Evolutionary conservation across 2,329 filamentous ascomycete species (phyloP).

Genomic region (Elsinoe ampelina): DNA sequence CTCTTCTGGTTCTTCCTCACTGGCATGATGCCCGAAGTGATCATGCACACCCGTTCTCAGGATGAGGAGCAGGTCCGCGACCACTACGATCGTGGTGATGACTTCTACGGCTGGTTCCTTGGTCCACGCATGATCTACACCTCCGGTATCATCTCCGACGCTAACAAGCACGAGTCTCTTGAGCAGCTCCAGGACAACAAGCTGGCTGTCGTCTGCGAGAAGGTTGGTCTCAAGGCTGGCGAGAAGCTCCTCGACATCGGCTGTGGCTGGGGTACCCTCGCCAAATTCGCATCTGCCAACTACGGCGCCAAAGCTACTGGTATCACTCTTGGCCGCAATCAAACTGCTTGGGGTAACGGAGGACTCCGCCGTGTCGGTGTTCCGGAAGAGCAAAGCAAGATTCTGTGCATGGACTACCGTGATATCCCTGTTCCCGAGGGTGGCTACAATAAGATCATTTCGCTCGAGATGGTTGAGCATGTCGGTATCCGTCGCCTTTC

Average conservation of each 20-base stretch:
- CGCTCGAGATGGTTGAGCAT: conserved; percentile 97
- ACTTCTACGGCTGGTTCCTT: conserved; percentile 98
- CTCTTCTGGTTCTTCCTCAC: conserved; percentile 84
- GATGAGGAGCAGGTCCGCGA: conserved; percentile 97
- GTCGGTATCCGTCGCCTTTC: conserved; percentile 86
- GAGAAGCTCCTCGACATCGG: conserved; percentile 88
- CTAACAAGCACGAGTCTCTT: conserved; percentile 76
- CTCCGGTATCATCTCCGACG: conserved; percentile 83
- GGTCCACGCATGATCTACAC: conserved; percentile 99
- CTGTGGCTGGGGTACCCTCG: conserved; percentile 95
- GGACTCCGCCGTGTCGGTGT: conserved; percentile 76
- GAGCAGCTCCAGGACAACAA: conserved; percentile 98
- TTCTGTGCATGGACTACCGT: conserved; percentile 95
- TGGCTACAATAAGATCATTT: conserved; percentile 89
- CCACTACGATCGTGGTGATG: conserved; percentile 95
- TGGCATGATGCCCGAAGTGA: conserved; percentile 78
- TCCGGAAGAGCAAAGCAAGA: conserved; percentile 76
- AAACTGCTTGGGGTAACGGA: conserved; percentile 93
- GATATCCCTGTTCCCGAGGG: conserved; percentile 74
- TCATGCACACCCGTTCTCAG: conserved; percentile 87
- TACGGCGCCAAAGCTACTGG: conserved; percentile 80
- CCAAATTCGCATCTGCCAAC: conserved; percentile 85
- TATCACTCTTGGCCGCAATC: conserved; percentile 89
- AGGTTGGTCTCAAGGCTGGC: conserved; percentile 73
- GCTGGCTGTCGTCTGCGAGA: conserved; percentile 87